These are phyloP conservation scores for Colletotrichum shisoi DNA, from an alignment of 2,329 filamentous ascomycete species.

Conservation along the genomic window DNA sequence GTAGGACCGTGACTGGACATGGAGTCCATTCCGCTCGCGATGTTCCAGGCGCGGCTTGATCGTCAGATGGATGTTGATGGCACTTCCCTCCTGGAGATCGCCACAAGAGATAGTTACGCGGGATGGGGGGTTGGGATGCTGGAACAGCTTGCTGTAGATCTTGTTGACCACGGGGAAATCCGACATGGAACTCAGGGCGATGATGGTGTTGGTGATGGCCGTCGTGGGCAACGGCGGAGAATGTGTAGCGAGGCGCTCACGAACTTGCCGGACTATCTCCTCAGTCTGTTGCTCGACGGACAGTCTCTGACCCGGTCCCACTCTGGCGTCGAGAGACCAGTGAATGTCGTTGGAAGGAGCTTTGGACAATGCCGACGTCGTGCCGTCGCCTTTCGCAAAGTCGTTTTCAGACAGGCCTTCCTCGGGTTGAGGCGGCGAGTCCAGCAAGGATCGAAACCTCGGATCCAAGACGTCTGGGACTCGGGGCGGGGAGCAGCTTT, in stretches of 20 bases:
- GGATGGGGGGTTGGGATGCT: slow-evolving; percentile 80
- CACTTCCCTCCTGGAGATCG: slow-evolving; percentile 67
- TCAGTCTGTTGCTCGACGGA: slow-evolving; percentile 58
- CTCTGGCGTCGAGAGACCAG: slow-evolving; percentile 52
- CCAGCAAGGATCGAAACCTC: slow-evolving; percentile 59
- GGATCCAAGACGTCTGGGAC: slow-evolving; percentile 73
- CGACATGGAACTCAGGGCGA: slow-evolving; percentile 80
- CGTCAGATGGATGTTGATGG: slow-evolving; percentile 67
- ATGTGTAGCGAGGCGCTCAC: slow-evolving; percentile 49
- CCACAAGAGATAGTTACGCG: slow-evolving; percentile 85
- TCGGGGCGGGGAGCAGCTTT: slow-evolving; percentile 50
- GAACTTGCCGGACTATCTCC: slow-evolving; percentile 58
- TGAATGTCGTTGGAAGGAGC: slow-evolving; percentile 42
- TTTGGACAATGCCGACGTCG: slow-evolving; percentile 7
- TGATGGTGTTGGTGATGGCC: slow-evolving; percentile 63
- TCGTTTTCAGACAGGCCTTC: background rate
- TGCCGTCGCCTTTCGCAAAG: background rate
- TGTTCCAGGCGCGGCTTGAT: slow-evolving; percentile 47
- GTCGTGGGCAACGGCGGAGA: slow-evolving; percentile 48
- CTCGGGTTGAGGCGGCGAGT: slow-evolving; percentile 42
- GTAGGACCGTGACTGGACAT: slow-evolving; percentile 93
- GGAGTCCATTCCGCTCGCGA: slow-evolving; percentile 68
- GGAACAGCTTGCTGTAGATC: slow-evolving; percentile 78
- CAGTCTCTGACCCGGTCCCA: slow-evolving; percentile 15
- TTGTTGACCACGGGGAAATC: slow-evolving; percentile 80